Percentiles rank a stretch among this genome's conserved stretches.
These are phyloP conservation scores for Aspergillus oerlinghausenensis DNA, from an alignment of 2,329 filamentous ascomycete species.

Conservation along the genomic window DNA sequence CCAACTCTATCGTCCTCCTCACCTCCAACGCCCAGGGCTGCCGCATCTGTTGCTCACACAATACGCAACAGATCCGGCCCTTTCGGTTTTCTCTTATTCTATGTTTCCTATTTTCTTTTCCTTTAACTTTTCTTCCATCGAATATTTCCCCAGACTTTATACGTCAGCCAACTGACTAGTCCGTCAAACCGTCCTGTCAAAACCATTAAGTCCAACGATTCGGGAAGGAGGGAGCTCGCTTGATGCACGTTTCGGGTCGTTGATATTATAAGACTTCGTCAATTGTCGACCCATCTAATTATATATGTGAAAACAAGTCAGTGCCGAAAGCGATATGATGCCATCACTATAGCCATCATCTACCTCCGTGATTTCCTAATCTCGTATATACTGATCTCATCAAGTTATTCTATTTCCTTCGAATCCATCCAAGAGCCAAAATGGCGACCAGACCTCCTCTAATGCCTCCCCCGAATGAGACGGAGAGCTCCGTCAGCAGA, in stretches of 20 bases:
- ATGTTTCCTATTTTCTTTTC: neutral
- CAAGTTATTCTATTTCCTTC: neutral
- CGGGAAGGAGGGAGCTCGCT: neutral
- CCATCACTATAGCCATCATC: neutral
- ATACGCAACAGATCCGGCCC: neutral
- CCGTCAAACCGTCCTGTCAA: neutral
- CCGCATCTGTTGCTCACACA: neutral
- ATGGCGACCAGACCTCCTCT: constrained; percentile 41
- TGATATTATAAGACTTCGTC: neutral
- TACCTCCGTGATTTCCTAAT: neutral
- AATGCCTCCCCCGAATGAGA: constrained; percentile 50
- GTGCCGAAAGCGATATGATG: neutral
- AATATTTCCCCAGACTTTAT: neutral
- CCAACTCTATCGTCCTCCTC: neutral
- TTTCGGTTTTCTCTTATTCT: neutral
- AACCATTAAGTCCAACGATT: neutral
- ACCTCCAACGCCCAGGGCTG: neutral
- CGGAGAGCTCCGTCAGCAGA: constrained; percentile 48
- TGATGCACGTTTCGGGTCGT: neutral
- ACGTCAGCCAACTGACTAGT: neutral
- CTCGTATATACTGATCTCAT: neutral
- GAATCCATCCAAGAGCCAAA: constrained; percentile 5
- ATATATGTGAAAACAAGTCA: neutral
- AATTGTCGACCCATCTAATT: neutral
- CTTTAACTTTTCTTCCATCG: neutral